Conservation (phyloP, 768 basidiomycete species). For the Boletus speciosus region DNA sequence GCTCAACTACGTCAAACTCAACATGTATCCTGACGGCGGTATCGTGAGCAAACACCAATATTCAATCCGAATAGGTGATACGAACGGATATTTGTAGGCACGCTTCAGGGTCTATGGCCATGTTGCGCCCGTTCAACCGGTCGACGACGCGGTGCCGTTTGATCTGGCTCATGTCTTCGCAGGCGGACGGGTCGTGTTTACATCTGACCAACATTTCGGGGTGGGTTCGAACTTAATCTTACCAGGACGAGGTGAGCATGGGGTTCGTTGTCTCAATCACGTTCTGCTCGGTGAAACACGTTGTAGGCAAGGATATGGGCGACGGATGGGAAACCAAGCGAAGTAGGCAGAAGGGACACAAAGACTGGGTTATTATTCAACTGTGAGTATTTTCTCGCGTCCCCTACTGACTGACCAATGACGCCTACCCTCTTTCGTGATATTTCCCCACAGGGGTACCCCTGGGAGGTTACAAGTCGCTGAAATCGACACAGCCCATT, state of each 20-base stretch:
- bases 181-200: conserved; percentile 78
- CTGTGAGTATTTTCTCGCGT: conserved; percentile 46
- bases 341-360: conserved; percentile 73
- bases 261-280: not conserved
- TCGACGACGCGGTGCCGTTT: conserved; percentile 46
- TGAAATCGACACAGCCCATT: conserved; percentile 93
- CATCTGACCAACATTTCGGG: conserved; percentile 95
- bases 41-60: conserved; percentile 50
- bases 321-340: conserved; percentile 99
- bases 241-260: conserved; percentile 73
- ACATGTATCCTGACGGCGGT: conserved; percentile 96
- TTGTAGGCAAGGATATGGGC: conserved; percentile 80
- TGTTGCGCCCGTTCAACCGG: conserved; percentile 63
- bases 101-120: conserved; percentile 90
- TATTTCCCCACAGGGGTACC: conserved; percentile 51
- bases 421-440: not conserved
- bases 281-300: not conserved
- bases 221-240: conserved; percentile 87
- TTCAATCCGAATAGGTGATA: not conserved
- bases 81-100: conserved; percentile 47
- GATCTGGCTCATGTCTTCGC: conserved; percentile 91
- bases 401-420: not conserved
- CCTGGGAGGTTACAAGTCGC: conserved; percentile 69
- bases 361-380: conserved; percentile 88
- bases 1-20: conserved; percentile 82